Base-by-base conservation (phyloP, 768 basidiomycete genomes). In the Collybia mongolica region DNA sequence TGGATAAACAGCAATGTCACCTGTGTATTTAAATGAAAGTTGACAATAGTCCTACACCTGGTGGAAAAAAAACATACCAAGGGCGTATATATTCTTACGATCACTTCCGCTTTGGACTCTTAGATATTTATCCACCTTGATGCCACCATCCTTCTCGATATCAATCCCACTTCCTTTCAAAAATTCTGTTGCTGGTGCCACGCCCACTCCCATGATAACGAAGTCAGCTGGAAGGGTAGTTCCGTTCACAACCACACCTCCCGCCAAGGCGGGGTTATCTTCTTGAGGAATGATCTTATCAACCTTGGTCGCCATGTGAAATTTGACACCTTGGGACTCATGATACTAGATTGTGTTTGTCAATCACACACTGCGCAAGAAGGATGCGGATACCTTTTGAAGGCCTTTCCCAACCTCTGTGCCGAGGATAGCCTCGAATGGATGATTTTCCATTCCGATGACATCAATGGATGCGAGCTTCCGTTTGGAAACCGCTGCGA, bases 181-280 rank as follows among this genome's bases (percentile, higher is more conserved):
- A 71, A 86, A 91, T 26, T 82, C 72, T 0, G 93, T 93, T 1
- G 90, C 90, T 32, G 93, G 93, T 2, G 75, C 75, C 18, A 93
- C 93, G 49, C 93, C 93, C 15, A 91, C 88, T 24, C 88, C 93
- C 83, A 94, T 85, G 52, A 95, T 72, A 56, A 95, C 75, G 51
- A 87, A 77, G 61, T 93, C 90, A 9, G 87, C 88, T 0, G 79
- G 78, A 39, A 96, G 68, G 3, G 79, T 79, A 19, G 75, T 70
- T 2, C 82, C 83, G 52, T 83, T 81, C 51, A 90, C 76, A 14
- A 81, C 69, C n/a, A 91, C 84, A 8, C 82, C 78, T 2, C 75
- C 77, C 14, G 83, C 86, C n/a, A 79, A 63, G 5, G 72, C 72
- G 1, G 82, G 65, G 56, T 83, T 71, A 35, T 70, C 73, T 57